Base-by-base conservation (phyloP, 305 asterid genomes). In the Fraxinus baroniana region DNA sequence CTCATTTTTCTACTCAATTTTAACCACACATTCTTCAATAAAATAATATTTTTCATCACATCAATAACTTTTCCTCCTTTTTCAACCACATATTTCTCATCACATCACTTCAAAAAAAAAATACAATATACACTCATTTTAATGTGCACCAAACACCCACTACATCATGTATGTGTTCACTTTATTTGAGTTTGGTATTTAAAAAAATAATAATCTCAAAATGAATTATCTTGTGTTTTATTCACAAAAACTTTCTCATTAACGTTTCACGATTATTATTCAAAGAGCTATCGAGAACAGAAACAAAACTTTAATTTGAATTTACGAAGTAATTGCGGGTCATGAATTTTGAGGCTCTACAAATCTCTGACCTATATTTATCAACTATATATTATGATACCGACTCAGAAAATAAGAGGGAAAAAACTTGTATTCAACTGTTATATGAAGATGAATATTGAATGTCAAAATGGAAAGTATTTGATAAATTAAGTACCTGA, bases 401-500 rank as follows among this genome's bases (percentile, higher is more conserved):
- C 17, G 33, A 44, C 33, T 52, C 20, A 66, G 32, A 4, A n/a
- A 24, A 30, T 15, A 44, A 9, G 30, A 26, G 33, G 41, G 0
- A 36, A 37, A n/a, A 77, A 33, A 46, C 35, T n/a, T 49, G 18
- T 2, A 57, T 55, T 18, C 20, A 55, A 13, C 32, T 2, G 24
- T 26, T 13, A 17, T 12, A 46, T 17, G 30, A 55, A 30, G 74
- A 6, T 37, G 13, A 79, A 22, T 15, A 64, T 13, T 15, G 9
- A 78, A 62, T 17, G 52, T 39, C 6, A 36, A 57, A 62, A 57
- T 6, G 24, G 55, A 79, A 68, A 32, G n/a, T 20, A 57, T 73
- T 52, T 17, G 49, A 62, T 30, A 41, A 76, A n/a, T 62, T 2
- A 37, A 9, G 18, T 87, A 92, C 97, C 93, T 86, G 85, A 49